Base-by-base conservation (phyloP, 345 rosid species). In the Alliaria petiolata region DNA sequence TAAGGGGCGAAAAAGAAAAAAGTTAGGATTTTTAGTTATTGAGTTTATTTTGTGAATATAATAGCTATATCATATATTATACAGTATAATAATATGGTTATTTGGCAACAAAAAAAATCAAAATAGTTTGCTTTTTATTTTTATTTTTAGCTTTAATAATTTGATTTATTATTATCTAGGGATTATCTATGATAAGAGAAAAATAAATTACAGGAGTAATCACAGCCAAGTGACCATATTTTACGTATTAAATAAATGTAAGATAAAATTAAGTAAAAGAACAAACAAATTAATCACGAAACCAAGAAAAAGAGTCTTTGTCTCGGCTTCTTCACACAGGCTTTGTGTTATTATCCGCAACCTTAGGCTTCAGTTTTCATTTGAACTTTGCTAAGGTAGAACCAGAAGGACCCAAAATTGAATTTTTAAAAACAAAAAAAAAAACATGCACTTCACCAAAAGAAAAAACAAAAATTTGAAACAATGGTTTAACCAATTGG, bases 261-360 rank as follows among this genome's bases (percentile, higher is more conserved):
- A n/a, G n/a, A n/a, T n/a, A n/a, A n/a, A n/a, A n/a, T n/a, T n/a
- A n/a, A n/a, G n/a, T n/a, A n/a, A n/a, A n/a, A n/a, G n/a, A n/a
- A n/a, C n/a, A 47, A 19, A n/a, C n/a, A n/a, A n/a, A n/a, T n/a
- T n/a, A 38, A 54, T 65, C 19, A 65, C 12, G 10, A 57, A 36
- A 73, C 43, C 65, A 73, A 46, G 44, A 45, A 58, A 64, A 35
- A 38, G 20, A 63, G 19, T 53, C 3, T 35, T 22, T 62, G 70
- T 22, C 31, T 45, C 40, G 35, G 19, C 31, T 56, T 56, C 53
- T 28, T 30, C 31, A n/a, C n/a, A n/a, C n/a, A n/a, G n/a, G n/a
- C n/a, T 36, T 55, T 36, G 61, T 65, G 30, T 74, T 74, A 74
- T 57, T 74, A 39, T 66, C 67, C 57, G 61, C 45, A 47, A 38